Evolutionary conservation across 2,329 filamentous ascomycete species (phyloP).

Genomic region (Fusarium incarnatum): DNA sequence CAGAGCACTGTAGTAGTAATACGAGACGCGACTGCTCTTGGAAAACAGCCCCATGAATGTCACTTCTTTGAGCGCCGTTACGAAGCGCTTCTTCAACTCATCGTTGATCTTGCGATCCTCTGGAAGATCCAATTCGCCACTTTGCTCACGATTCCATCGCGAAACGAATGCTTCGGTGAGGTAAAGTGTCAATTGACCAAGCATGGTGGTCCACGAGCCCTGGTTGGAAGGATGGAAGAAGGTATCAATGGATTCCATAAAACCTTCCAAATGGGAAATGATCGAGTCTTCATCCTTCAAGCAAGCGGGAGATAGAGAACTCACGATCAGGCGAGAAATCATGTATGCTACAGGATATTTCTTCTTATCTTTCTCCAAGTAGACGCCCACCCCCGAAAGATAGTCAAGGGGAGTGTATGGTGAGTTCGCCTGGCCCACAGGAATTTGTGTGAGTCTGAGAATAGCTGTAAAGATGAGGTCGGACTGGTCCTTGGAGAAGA

Average conservation of each 20-base stretch:
- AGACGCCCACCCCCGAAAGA: constrained; percentile 82
- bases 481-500: constrained; percentile 93
- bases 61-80: constrained; percentile 88
- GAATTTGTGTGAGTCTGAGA: constrained; percentile 90
- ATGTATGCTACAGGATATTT: constrained; percentile 94
- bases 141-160: constrained; percentile 95
- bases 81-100: constrained; percentile 88
- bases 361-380: constrained; percentile 91
- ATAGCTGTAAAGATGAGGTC: constrained; percentile 93
- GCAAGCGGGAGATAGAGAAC: constrained; percentile 89
- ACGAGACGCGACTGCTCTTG: constrained; percentile 92
- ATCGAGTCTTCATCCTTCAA: constrained; percentile 82
- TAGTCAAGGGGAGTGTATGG: constrained; percentile 90
- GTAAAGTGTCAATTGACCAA: constrained; percentile 92
- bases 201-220: constrained; percentile 87
- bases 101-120: constrained; percentile 81
- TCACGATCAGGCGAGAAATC: constrained; percentile 91
- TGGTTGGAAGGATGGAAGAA: constrained; percentile 99
- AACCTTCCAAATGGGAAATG: constrained; percentile 84
- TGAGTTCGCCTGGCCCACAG: constrained; percentile 94
- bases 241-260: constrained; percentile 95
- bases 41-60: constrained; percentile 99
- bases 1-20: constrained; percentile 89
- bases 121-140: constrained; percentile 89
- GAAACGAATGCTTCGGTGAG: constrained; percentile 96